Evolutionary conservation across 2,329 filamentous ascomycete genomes (phyloP).

Genomic region (Whalleya microplaca): DNA sequence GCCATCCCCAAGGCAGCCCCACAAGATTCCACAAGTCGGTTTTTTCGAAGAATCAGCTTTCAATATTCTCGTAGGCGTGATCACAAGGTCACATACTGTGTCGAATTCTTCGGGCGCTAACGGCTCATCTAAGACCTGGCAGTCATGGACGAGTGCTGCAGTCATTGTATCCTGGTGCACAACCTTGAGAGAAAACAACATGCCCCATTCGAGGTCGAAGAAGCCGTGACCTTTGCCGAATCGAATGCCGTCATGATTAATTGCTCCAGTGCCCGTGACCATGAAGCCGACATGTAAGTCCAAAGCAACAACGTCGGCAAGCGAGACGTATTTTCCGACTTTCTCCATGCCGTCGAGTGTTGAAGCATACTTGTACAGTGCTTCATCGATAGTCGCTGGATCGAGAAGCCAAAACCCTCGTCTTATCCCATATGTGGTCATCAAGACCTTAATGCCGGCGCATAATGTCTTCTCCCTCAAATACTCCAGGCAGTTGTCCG

Average conservation of each 20-base stretch:
- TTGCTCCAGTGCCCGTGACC: conserved; percentile 44
- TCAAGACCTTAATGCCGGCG: conserved; percentile 45
- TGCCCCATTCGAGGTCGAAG: conserved; percentile 49
- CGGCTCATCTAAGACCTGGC: conserved; percentile 45
- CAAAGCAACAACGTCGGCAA: conserved; percentile 40
- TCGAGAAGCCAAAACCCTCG: conserved; percentile 47
- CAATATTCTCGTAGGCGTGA: conserved; percentile 40
- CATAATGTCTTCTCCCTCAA: conserved; percentile 42
- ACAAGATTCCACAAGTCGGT: conserved; percentile 42
- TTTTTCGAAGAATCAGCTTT: conserved; percentile 36
- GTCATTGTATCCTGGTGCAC: conserved; percentile 29
- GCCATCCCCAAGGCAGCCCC: conserved; percentile 39
- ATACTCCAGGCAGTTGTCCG: conserved; percentile 49
- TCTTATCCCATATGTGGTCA: conserved; percentile 46
- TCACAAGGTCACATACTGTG: conserved; percentile 45
- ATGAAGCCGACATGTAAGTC: conserved; percentile 39
- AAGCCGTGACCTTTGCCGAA: conserved; percentile 46
- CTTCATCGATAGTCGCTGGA: conserved; percentile 36
- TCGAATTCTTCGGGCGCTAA: conserved; percentile 41
- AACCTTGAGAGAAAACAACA: conserved; percentile 41
- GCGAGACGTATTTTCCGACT: conserved; percentile 39
- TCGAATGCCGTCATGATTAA: conserved; percentile 41
- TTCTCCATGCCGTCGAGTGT: conserved; percentile 49
- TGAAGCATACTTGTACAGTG: conserved; percentile 39
- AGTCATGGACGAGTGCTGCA: conserved; percentile 44